A percentile compares a stretch with the other conserved stretches of the same genome.
phyloP scores from a whole-genome alignment of 2,329 filamentous ascomycete species.

The Pestalotiopsis sp. region DNA sequence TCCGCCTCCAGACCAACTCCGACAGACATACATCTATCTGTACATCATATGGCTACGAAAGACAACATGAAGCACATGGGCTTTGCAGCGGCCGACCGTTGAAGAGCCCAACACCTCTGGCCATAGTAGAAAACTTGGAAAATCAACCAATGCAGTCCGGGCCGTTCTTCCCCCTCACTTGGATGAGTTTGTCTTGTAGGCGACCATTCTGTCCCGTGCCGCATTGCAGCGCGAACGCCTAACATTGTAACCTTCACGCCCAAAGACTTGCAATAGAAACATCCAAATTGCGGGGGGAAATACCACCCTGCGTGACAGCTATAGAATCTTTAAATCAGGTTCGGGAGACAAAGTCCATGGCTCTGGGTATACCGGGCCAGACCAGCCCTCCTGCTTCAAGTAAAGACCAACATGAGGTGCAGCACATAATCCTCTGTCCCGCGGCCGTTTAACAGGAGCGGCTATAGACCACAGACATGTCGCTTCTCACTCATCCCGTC shows the following conservation, averaged over 20 bases:
- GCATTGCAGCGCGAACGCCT: slow-evolving; percentile 2
- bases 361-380: neutral
- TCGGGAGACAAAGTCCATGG: neutral
- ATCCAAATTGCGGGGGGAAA: slow-evolving; percentile 4
- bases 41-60: neutral
- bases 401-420: neutral
- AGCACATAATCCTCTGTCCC: neutral
- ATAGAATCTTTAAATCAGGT: neutral
- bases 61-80: neutral
- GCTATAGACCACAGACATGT: neutral
- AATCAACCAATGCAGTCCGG: neutral
- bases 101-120: neutral
- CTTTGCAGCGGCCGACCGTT: neutral
- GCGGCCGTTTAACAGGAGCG: neutral
- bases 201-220: slow-evolving; percentile 8
- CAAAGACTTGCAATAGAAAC: neutral
- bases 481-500: neutral
- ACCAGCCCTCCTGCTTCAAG: neutral
- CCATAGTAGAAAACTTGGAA: neutral
- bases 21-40: neutral
- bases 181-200: neutral
- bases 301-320: slow-evolving; percentile 3
- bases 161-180: neutral
- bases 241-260: neutral
- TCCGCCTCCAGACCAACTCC: neutral